These are phyloP conservation scores for Dictyostelium firmibasis DNA, from an alignment of 78 protist genomes.

Conservation along the genomic window DNA sequence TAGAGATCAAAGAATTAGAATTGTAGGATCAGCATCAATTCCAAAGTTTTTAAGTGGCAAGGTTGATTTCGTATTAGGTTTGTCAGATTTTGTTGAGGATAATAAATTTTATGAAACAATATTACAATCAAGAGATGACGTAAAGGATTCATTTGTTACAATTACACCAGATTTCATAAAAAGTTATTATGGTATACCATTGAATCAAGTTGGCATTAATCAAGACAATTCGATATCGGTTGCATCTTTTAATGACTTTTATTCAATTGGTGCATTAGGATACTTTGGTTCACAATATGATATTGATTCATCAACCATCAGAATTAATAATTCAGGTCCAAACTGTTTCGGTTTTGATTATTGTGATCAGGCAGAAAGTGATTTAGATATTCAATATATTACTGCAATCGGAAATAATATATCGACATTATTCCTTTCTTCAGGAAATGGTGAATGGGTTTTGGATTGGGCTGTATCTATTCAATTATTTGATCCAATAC, in stretches of 20 bases:
- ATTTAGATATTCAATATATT: constrained; percentile 58
- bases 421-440: not conserved
- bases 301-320: not conserved
- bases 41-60: constrained; percentile 15
- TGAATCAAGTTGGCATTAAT: not conserved
- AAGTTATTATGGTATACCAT: constrained; percentile 3
- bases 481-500: constrained; percentile 14
- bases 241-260: constrained; percentile 49
- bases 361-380: constrained; percentile 28
- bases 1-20: not conserved
- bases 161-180: not conserved
- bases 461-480: constrained; percentile 2
- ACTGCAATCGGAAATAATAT: constrained; percentile 17
- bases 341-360: not conserved
- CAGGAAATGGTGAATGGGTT: constrained; percentile 14
- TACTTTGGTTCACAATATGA: not conserved
- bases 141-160: not conserved
- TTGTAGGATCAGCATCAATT: constrained; percentile 19
- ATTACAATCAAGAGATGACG: not conserved
- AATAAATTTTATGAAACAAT: not conserved
- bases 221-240: not conserved
- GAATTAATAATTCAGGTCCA: not conserved
- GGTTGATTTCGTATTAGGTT: constrained; percentile 67
- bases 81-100: constrained; percentile 68
- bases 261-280: not conserved